Percentiles rank a stretch among this genome's conserved stretches.
These are phyloP conservation scores for Leucocoprinus sp. DNA, from an alignment of 768 basidiomycete species.

Conservation along the genomic window DNA sequence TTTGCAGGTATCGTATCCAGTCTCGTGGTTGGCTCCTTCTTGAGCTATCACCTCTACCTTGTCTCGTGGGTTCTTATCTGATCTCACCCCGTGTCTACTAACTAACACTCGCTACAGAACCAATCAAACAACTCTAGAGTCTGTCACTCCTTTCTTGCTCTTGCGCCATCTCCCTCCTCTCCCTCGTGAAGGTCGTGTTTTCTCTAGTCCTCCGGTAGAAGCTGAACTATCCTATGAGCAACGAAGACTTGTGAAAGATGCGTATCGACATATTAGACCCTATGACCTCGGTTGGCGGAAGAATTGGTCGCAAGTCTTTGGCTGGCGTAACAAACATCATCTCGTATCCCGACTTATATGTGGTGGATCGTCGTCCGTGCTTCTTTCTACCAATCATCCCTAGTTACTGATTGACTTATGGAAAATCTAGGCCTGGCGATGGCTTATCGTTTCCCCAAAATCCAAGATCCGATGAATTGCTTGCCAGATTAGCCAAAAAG, in stretches of 20 bases:
- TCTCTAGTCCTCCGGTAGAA: slow-evolving; percentile 67
- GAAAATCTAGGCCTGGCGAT: slow-evolving; percentile 44
- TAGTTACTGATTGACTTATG: not conserved
- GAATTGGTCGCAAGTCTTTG: slow-evolving; percentile 66
- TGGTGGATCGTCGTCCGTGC: slow-evolving; percentile 59
- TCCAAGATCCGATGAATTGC: slow-evolving; percentile 55
- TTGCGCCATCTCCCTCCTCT: slow-evolving; percentile 63
- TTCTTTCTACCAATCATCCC: not conserved
- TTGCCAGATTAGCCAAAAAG: slow-evolving; percentile 55
- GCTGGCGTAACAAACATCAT: slow-evolving; percentile 42
- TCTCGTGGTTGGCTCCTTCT: slow-evolving; percentile 68
- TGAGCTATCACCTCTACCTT: slow-evolving; percentile 69
- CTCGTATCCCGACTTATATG: slow-evolving; percentile 46
- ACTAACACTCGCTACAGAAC: slow-evolving; percentile 35
- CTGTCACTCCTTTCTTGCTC: slow-evolving; percentile 66
- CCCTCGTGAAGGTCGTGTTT: slow-evolving; percentile 36
- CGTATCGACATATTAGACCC: slow-evolving; percentile 49
- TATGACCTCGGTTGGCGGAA: slow-evolving; percentile 70
- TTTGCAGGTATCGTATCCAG: slow-evolving; percentile 51
- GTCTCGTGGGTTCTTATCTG: slow-evolving; percentile 24
- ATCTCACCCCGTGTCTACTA: not conserved
- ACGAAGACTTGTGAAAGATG: slow-evolving; percentile 54
- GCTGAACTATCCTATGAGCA: slow-evolving; percentile 62
- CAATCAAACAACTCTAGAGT: slow-evolving; percentile 82
- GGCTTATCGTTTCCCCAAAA: slow-evolving; percentile 64